A percentile compares a stretch with the other conserved stretches of the same genome.
These are phyloP conservation scores for Cornus controversa DNA, from an alignment of 148 eudicot species.

Conservation along the genomic window DNA sequence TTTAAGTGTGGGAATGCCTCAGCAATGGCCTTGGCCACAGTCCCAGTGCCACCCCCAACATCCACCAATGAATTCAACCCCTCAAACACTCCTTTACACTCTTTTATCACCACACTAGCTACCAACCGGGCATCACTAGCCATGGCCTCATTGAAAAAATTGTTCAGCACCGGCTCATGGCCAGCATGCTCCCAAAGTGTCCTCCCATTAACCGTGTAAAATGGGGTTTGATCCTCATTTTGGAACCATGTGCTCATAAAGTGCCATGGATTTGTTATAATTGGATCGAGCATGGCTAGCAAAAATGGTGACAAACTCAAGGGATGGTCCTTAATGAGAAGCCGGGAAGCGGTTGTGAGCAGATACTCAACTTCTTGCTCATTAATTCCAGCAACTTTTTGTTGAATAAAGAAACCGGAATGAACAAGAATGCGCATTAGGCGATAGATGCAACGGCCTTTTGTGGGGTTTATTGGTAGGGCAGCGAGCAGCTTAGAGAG, in stretches of 20 bases:
- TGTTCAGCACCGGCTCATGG: not conserved
- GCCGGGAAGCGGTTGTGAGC: not conserved
- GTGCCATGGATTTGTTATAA: not conserved
- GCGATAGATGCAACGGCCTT: not conserved
- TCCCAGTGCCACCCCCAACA: slow-evolving; percentile 10
- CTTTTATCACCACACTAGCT: not conserved
- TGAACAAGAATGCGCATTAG: slow-evolving; percentile 9
- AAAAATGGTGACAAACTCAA: not conserved
- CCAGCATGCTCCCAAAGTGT: not conserved
- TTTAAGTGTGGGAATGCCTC: not conserved
- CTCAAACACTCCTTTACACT: slow-evolving; percentile 3
- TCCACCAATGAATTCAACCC: slow-evolving; percentile 2
- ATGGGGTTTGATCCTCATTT: not conserved
- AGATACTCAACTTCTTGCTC: not conserved
- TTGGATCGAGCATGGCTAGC: not conserved
- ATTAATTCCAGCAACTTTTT: not conserved
- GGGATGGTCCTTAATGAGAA: not conserved
- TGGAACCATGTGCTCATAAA: not conserved
- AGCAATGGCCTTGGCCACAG: not conserved
- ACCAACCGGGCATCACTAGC: not conserved
- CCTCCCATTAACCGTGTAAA: not conserved
- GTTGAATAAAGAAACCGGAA: not conserved
- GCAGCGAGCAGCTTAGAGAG: not conserved
- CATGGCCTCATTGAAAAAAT: not conserved
- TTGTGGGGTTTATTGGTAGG: not conserved